Evolutionary conservation across 108 stramenopile species (phyloP), one percentile per base, ranked within the genome.

Genomic region (Nannochloropsis salina): DNA sequence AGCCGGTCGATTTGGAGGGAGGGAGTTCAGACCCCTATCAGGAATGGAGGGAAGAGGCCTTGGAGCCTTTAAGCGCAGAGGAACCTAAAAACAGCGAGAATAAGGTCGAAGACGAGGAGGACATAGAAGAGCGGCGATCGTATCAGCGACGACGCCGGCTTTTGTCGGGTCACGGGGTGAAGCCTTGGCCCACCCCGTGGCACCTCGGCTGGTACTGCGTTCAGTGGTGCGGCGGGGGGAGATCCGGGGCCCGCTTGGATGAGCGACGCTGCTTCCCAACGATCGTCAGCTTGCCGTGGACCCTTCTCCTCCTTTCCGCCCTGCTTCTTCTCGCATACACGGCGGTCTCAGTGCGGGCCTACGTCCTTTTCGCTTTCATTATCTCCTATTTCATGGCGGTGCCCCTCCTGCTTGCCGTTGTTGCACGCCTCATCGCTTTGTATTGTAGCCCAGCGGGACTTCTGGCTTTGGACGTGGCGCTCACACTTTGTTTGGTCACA

Each of bases 291-390:
- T n/a, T 74, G 3, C 61, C 61, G 15, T 74, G 61, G 61, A 74
- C 15, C 6, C 61, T 74, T n/a, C 61, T 74, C 61, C 61, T 74
- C 6, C 4, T 8, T 2, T n/a, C 61, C 61, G 4, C 8, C n/a
- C 61, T 74, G 15, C 1, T 74, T n/a, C n/a, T 74, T 4, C 61
- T 74, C 3, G 61, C 61, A n/a, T 74, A 74, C 61, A 74, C 61
- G 20, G 61, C 61, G n/a, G 20, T 74, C 61, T 74, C 61, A 3
- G 61, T 74, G 20, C 61, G 61, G 15, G 61, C 61, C 4, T 74
- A 74, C 61, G n/a, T 74, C 61, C 61, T 74, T n/a, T 74, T 74
- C n/a, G 61, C 20, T n/a, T 74, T 74, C 6, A 74, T 74, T n/a
- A 6, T 74, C n/a, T 74, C 61, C 61, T 74, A 74, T n/a, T 74